Evolutionary conservation across 371 early-diverging fungal genomes (phyloP), one percentile per base, ranked within the genome.

Genomic region (Funneliformis caledonium): DNA sequence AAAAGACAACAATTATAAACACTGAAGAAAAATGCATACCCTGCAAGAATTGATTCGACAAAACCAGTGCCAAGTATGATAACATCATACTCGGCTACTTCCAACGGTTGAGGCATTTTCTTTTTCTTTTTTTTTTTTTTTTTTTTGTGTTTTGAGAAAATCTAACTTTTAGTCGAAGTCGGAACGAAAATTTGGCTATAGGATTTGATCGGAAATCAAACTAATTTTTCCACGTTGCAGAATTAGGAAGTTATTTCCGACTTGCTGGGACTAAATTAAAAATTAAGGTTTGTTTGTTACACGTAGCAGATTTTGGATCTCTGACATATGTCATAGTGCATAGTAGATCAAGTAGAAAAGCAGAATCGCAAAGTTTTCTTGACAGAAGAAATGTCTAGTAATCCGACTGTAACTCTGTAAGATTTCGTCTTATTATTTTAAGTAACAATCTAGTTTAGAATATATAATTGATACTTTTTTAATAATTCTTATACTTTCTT

Each of bases 11-110:
- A 33, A 72, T 2, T 31, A 42, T 11, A 68, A 52, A 72, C 12
- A 56, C 1, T 56, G 7, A 56, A 56, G 56, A 6, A 56, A 56
- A 56, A 19, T 19, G 69, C 83, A 82, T 89, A 92, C 92, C 93
- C 95, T 26, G 97, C 95, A 7, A 97, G 80, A 31, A 97, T 93
- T 59, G 97, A 92, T 82, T 99, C 96, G 48, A 91, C 85, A 19
- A 97, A 86, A 2, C 98, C 98, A 0, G 99, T 98, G 43, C 99
- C 99, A 8, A 97, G 87, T 16, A 96, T 88, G 69, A 96, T 91
- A 76, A 88, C 90, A 73, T 96, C 96, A 83, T 92, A 95, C 67
- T 88, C 83, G 45, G 89, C 89, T 48, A 91, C 87, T 73, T 90
- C 89, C 60, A 89, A 86, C 16, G 82, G 79, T 52, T 86, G 84